These are phyloP conservation scores for Plantago coronopus DNA, from an alignment of 305 asterid species.

Conservation along the genomic window DNA sequence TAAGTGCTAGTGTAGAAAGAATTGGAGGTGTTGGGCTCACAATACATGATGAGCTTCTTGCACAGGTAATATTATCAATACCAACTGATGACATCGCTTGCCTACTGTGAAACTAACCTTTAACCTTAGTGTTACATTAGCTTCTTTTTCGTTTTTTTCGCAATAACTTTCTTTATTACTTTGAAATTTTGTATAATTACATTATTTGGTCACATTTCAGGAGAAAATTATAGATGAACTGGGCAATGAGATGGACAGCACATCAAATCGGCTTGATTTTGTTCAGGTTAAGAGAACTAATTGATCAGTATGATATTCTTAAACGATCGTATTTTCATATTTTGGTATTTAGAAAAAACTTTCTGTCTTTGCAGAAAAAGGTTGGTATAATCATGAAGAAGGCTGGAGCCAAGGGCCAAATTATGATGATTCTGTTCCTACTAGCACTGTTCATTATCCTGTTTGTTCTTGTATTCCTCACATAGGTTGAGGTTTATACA, in stretches of 20 bases:
- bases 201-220: conserved; percentile 33
- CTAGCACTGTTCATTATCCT: conserved; percentile 43
- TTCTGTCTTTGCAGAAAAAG: conserved; percentile 61
- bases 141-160: conserved; percentile 2
- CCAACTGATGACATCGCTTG: conserved; percentile 1
- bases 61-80: conserved; percentile 47
- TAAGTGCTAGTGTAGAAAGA: conserved; percentile 83
- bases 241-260: conserved; percentile 89
- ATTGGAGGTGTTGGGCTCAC: conserved; percentile 96
- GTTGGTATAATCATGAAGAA: conserved; percentile 90
- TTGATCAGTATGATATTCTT: neutral
- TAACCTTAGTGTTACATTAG: neutral
- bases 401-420: conserved; percentile 81
- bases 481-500: conserved; percentile 22
- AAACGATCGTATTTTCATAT: neutral
- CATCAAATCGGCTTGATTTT: conserved; percentile 92
- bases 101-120: neutral
- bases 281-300: conserved; percentile 61
- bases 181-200: neutral
- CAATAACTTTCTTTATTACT: conserved; percentile 4
- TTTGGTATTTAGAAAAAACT: neutral
- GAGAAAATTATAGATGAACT: conserved; percentile 76
- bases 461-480: conserved; percentile 50
- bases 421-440: conserved; percentile 52
- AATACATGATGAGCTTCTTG: conserved; percentile 88